Evolutionary conservation across 2,329 filamentous ascomycete genomes (phyloP), one percentile per base, ranked within the genome.

Genomic region (Penicillium sp.): DNA sequence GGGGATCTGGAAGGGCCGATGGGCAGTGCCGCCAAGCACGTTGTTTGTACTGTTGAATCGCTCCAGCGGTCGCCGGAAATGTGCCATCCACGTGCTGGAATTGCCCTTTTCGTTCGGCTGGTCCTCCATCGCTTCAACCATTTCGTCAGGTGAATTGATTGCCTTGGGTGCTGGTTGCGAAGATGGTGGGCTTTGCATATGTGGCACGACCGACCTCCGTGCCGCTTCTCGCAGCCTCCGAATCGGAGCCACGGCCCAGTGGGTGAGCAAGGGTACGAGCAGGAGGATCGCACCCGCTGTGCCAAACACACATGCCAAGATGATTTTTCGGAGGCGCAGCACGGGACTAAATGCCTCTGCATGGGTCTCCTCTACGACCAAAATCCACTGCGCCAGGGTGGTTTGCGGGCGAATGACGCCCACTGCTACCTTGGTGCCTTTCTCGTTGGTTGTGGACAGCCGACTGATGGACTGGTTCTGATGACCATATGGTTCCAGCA

Each of bases 221-320:
- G 92, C 95, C 0, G 92, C 92, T 33, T 84, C 81, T 69, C 91
- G 90, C 42, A 96, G 80, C 64, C 89, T 83, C 54, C 89, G 82
- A 65, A 96, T 97, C 0, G 93, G 93, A 66, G 88, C 81, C 51
- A 95, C 92, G 52, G 90, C 90, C 61, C 90, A 85, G 72, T 97
- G 93, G 1, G 93, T 92, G 40, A 93, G 87, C 0, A 93, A 92
- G 40, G 93, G 84, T 2, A 92, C 83, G 1, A 96, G 74, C 8
- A 96, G 63, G 3, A 93, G 73, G 55, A 96, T 85, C 4, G 89
- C 82, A 0, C 89, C 93, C 13, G 89, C 84, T 0, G 92, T 94
- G 0, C 90, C 91, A 73, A 97, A 96, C 0, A 96, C 90, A 63
- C 92, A 96, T 5, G 87, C 91, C 2, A 97, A 77, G 1, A 97